Conservation (phyloP, 305 asterid species). For the Salvia sclarea region DNA sequence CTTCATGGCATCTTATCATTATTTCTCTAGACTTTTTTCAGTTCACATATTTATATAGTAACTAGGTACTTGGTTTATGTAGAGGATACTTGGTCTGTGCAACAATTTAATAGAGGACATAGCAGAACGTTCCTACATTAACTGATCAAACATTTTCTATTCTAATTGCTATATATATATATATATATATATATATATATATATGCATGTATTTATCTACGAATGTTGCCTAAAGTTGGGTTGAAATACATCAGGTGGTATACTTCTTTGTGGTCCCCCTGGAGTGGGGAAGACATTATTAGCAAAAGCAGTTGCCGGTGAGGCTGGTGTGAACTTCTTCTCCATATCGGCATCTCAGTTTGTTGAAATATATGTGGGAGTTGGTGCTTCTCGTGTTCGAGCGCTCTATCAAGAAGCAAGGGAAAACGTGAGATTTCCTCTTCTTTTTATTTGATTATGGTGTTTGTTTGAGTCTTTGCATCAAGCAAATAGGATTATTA, state of each 20-base stretch:
- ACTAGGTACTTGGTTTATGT: no score
- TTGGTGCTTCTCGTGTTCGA: constrained; percentile 98
- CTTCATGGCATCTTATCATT: not conserved
- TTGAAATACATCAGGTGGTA: constrained; percentile 68
- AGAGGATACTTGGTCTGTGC: not conserved
- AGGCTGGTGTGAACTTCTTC: constrained; percentile 99
- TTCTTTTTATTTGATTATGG: constrained; percentile 14
- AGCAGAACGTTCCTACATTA: not conserved
- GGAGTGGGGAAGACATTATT: constrained; percentile 97
- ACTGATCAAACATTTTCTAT: not conserved
- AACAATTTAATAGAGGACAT: constrained; percentile 3
- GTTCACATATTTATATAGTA: no score
- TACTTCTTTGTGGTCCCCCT: constrained; percentile 98
- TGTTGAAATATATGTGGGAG: constrained; percentile 97
- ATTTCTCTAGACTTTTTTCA: not conserved
- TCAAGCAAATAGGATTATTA: constrained; percentile 18
- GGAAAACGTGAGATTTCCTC: constrained; percentile 66
- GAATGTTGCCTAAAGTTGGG: constrained; percentile 17
- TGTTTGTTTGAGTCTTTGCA: not conserved
- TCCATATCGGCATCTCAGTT: constrained; percentile 99
- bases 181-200: no score
- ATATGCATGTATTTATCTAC: no score
- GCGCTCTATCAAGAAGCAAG: constrained; percentile 96
- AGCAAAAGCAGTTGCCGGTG: constrained; percentile 99
- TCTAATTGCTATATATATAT: no score